A percentile compares a stretch with the other conserved stretches of the same genome.
These are phyloP conservation scores for Lepiota venenata DNA, from an alignment of 768 basidiomycete species.

Conservation along the genomic window DNA sequence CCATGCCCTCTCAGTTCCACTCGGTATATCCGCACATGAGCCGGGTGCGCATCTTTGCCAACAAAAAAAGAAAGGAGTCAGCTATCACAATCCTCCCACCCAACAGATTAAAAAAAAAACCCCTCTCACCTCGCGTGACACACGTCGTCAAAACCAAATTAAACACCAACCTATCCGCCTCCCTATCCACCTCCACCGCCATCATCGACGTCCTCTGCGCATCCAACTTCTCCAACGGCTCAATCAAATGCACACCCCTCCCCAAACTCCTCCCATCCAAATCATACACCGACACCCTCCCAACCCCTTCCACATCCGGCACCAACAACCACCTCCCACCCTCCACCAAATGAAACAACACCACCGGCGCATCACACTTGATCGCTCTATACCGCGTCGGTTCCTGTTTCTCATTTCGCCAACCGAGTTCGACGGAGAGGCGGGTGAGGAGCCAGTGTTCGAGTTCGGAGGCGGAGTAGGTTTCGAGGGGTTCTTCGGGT, in stretches of 20 bases:
- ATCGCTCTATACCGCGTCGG: constrained; percentile 8
- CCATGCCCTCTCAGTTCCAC: constrained; percentile 1
- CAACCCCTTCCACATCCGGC: constrained; percentile 9
- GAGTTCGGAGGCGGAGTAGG: constrained; percentile 5
- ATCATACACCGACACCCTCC: constrained; percentile 10
- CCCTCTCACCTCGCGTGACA: constrained; percentile 4
- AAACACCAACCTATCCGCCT: background rate
- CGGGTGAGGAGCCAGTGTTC: constrained; percentile 9
- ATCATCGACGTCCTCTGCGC: constrained; percentile 9
- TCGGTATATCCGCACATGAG: constrained; percentile 7
- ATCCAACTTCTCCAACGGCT: constrained; percentile 10
- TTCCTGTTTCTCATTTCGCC: constrained; percentile 11
- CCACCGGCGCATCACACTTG: constrained; percentile 1
- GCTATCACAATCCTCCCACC: background rate
- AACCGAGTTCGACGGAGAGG: constrained; percentile 10
- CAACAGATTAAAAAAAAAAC: background rate
- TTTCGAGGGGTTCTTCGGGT: constrained; percentile 10
- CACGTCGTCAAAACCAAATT: constrained; percentile 8
- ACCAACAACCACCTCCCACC: constrained; percentile 12
- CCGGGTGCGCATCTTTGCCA: constrained; percentile 5
- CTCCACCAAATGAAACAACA: constrained; percentile 8
- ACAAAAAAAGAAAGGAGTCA: background rate
- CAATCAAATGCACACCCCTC: constrained; percentile 6
- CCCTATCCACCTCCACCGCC: constrained; percentile 8
- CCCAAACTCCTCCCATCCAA: constrained; percentile 2